phyloP scores from a whole-genome alignment of 441 rosid species.

The Populus hybrid region DNA sequence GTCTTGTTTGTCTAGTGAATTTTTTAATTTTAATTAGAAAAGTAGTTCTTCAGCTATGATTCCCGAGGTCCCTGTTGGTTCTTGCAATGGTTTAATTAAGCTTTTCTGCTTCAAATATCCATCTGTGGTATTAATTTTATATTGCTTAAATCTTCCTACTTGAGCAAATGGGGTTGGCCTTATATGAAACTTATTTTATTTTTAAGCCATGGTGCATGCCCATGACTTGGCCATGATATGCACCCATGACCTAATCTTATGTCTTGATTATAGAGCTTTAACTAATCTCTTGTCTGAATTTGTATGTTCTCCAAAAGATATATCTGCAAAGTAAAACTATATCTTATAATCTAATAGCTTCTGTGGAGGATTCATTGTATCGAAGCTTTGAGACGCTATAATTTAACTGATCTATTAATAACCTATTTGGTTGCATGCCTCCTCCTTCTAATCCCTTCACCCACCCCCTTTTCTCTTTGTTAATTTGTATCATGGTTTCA shows the following conservation, averaged over 20 bases:
- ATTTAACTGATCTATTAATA: not conserved
- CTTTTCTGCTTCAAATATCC: too few species aligned
- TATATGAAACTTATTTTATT: not conserved
- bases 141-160: not conserved
- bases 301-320: slow-evolving; percentile 25
- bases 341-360: slow-evolving; percentile 25
- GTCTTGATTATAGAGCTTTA: not conserved
- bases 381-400: not conserved
- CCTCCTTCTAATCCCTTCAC: not conserved
- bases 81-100: not conserved
- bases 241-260: not conserved
- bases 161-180: not conserved
- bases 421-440: slow-evolving; percentile 6
- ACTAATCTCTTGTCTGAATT: slow-evolving; percentile 11
- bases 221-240: not conserved
- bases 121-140: not conserved
- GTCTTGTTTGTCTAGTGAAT: not conserved
- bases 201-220: not conserved
- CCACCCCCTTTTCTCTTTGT: not conserved
- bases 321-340: slow-evolving; percentile 37
- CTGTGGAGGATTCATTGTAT: slow-evolving; percentile 28
- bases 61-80: not conserved
- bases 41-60: not conserved
- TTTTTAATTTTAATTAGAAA: not conserved
- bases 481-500: not conserved